Evolutionary conservation across 2,329 filamentous ascomycete species (phyloP).

Genomic region (Fusarium miscanthi): DNA sequence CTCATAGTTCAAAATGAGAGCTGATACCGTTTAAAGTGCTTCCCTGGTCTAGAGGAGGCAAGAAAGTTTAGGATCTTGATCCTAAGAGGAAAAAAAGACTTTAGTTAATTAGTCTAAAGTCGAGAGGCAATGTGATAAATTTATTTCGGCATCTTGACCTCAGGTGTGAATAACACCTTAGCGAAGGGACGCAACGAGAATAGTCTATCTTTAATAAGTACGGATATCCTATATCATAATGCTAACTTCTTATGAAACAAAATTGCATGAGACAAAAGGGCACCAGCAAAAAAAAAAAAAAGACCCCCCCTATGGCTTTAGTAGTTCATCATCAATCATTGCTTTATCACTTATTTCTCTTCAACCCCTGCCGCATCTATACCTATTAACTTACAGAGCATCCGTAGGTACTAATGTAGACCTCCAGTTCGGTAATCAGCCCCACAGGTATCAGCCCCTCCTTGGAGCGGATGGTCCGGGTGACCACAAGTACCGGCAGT

Average conservation of each 20-base stretch:
- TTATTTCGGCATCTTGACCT: neutral
- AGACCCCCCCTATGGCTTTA: neutral
- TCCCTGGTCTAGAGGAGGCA: neutral
- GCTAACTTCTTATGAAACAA: neutral
- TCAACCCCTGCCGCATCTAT: neutral
- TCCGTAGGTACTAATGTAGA: neutral
- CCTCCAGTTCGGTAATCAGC: slow-evolving; percentile 14
- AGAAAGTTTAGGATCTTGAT: neutral
- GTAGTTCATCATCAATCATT: neutral
- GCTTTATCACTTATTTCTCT: neutral
- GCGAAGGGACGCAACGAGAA: neutral
- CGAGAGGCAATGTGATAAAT: neutral
- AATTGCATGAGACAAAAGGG: neutral
- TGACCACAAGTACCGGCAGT: slow-evolving; percentile 15
- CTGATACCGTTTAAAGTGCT: neutral
- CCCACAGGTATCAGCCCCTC: slow-evolving; percentile 17
- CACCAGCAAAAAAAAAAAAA: neutral
- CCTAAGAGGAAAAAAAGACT: neutral
- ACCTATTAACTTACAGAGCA: neutral
- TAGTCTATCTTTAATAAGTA: neutral
- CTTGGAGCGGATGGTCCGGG: slow-evolving; percentile 4
- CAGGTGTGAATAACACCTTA: neutral
- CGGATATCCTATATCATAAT: neutral
- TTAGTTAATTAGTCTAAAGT: neutral
- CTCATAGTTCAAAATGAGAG: neutral